Percentiles rank a stretch among this genome's conserved stretches.
Conservation (phyloP, 2,329 filamentous ascomycete genomes). For the Lachnellula occidentalis region DNA sequence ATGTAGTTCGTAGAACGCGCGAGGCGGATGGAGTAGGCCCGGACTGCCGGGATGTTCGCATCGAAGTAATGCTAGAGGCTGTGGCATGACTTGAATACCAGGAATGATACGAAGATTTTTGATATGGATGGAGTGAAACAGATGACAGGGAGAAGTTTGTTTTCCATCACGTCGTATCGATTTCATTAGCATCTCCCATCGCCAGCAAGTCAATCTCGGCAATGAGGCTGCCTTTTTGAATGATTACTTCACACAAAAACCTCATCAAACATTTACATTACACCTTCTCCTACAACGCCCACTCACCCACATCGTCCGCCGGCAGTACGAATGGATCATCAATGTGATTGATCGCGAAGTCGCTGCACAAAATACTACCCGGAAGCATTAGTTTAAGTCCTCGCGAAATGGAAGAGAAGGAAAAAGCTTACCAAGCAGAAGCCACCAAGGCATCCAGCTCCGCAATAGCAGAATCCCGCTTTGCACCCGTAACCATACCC, state of each 20-base stretch:
- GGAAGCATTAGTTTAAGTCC: slow-evolving; percentile 1
- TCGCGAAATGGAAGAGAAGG: neutral
- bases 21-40: no score
- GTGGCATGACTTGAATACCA: no score
- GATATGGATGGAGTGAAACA: no score
- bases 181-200: no score
- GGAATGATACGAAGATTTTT: no score
- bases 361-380: slow-evolving; percentile 83
- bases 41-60: no score
- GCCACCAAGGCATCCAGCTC: slow-evolving; percentile 92
- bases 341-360: slow-evolving; percentile 89
- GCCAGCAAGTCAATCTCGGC: no score
- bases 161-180: no score
- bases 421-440: slow-evolving; percentile 66
- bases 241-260: neutral
- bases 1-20: no score
- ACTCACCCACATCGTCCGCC: slow-evolving; percentile 71
- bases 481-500: slow-evolving; percentile 62
- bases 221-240: neutral
- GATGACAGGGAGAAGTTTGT: no score
- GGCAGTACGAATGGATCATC: slow-evolving; percentile 83
- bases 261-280: neutral
- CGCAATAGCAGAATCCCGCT: slow-evolving; percentile 74
- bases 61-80: no score
- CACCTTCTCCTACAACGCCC: slow-evolving; percentile 45